These are phyloP conservation scores for Penicillium nucicola DNA, from an alignment of 495 filamentous ascomycete genomes.

Conservation along the genomic window DNA sequence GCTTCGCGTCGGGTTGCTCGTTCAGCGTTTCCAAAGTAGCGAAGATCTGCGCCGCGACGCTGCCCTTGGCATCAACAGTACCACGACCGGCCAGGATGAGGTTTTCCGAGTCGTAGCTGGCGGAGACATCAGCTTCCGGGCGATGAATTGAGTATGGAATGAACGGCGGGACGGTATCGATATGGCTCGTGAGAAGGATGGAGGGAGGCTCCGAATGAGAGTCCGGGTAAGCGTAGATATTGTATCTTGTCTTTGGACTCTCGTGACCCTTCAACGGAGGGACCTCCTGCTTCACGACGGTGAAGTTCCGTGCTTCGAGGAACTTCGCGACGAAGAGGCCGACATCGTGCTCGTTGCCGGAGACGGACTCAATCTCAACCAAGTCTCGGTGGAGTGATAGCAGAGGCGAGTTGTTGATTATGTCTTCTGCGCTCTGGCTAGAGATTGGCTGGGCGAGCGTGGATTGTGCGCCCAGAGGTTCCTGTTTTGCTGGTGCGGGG, in stretches of 20 bases:
- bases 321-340: conserved; percentile 66
- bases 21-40: conserved; percentile 62
- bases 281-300: conserved; percentile 60
- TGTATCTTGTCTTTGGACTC: conserved; percentile 50
- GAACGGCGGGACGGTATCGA: conserved; percentile 68
- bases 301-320: conserved; percentile 62
- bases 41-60: conserved; percentile 74
- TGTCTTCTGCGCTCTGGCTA: conserved; percentile 15
- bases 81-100: conserved; percentile 70
- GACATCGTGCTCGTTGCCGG: conserved; percentile 66
- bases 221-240: conserved; percentile 75
- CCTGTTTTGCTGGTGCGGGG: conserved; percentile 26
- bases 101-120: conserved; percentile 30
- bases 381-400: conserved; percentile 75
- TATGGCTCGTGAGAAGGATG: conserved; percentile 72
- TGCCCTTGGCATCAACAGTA: conserved; percentile 85
- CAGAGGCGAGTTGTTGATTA: conserved; percentile 48
- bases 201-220: conserved; percentile 49
- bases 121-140: conserved; percentile 2
- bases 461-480: conserved; percentile 10
- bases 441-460: background rate
- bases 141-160: conserved; percentile 48
- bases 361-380: conserved; percentile 71
- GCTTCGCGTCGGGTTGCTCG: conserved; percentile 32
- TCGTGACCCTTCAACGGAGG: conserved; percentile 14